Base-by-base conservation (phyloP, 306 rosid genomes). In the Fagus sylvatica region DNA sequence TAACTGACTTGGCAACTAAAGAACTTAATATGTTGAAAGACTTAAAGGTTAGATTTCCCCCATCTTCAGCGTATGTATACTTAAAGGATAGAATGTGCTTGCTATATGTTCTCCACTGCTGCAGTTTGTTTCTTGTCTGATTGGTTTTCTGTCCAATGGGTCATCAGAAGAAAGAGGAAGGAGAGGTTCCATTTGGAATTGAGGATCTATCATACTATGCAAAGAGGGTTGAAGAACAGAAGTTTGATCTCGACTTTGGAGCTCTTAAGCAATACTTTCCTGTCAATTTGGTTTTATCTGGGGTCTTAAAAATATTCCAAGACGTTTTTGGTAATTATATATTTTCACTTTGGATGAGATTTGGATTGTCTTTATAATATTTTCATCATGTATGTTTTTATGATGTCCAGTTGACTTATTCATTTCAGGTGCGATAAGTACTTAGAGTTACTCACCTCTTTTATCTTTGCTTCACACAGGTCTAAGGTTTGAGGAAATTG, bases 191-290 rank as follows among this genome's bases (percentile, higher is more conserved):
- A 43, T 95, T 95, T 80, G 99, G 97, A 84, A 83, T 86, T 54
- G 98, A 92, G 86, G 99, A 95, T 82, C 79, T 95, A 67, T 84
- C 79, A 30, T 95, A 91, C 84, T 95, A 95, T 79, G 81, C 84
- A 78, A 95, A 88, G 80, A 88, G 86, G 80, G 86, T 89, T 76
- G 93, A 91, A 86, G 90, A 88, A 62, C 89, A 91, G 81, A 87
- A 80, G 71, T 88, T 84, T 75, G 85, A 87, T 83, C 69, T 95
- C 83, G 97, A 91, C 85, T 85, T 91, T 72, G 90, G 86, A 69
- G 88, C 82, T 88, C 93, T 95, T 71, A 93, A 93, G 86, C 97
- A 93, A 85, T 95, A 88, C 87, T 91, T 95, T 55, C 99, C 97
- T 53, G 87, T 93, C 80, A 87, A 78, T 87, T 76, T 95, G 83